Conservation (phyloP, 2,329 filamentous ascomycete species). For the Hortaea werneckii region DNA sequence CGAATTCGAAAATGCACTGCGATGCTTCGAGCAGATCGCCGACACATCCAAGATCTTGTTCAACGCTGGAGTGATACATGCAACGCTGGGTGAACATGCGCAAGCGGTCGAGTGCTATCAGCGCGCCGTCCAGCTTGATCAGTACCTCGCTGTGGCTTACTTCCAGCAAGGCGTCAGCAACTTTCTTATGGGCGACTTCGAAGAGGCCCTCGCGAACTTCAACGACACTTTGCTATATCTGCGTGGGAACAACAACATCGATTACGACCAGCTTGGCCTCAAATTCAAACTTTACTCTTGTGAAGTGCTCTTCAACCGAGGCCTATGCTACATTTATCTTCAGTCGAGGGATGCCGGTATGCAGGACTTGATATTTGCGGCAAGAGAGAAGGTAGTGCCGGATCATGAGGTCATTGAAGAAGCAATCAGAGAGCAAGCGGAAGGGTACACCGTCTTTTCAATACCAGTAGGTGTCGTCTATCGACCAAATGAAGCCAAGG, state of each 20-base stretch:
- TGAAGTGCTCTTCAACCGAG: conserved; percentile 94
- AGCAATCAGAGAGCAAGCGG: conserved; percentile 83
- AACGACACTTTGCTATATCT: conserved; percentile 95
- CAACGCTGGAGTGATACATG: conserved; percentile 96
- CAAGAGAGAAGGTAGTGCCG: conserved; percentile 90
- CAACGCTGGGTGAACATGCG: conserved; percentile 89
- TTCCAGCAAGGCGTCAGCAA: conserved; percentile 98
- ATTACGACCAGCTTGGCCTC: conserved; percentile 90
- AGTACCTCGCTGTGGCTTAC: conserved; percentile 94
- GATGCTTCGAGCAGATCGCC: conserved; percentile 72
- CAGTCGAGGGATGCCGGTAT: conserved; percentile 84
- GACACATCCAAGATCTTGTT: conserved; percentile 98
- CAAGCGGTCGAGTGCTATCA: conserved; percentile 95
- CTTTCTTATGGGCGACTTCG: conserved; percentile 91
- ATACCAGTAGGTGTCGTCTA: conserved; percentile 95
- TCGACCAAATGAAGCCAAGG: conserved; percentile 91
- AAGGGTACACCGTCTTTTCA: conserved; percentile 98
- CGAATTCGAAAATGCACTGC: conserved; percentile 84
- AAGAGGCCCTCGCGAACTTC: conserved; percentile 95
- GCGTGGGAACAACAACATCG: conserved; percentile 91
- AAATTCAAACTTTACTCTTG: conserved; percentile 96
- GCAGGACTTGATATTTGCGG: conserved; percentile 81
- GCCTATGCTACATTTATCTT: conserved; percentile 93
- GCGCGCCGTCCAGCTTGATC: conserved; percentile 77
- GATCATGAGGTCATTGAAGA: conserved; percentile 98